Evolutionary conservation across 768 basidiomycete species (phyloP), one percentile per base, ranked within the genome.

Genomic region (Rhodotorula kratochvilovae): DNA sequence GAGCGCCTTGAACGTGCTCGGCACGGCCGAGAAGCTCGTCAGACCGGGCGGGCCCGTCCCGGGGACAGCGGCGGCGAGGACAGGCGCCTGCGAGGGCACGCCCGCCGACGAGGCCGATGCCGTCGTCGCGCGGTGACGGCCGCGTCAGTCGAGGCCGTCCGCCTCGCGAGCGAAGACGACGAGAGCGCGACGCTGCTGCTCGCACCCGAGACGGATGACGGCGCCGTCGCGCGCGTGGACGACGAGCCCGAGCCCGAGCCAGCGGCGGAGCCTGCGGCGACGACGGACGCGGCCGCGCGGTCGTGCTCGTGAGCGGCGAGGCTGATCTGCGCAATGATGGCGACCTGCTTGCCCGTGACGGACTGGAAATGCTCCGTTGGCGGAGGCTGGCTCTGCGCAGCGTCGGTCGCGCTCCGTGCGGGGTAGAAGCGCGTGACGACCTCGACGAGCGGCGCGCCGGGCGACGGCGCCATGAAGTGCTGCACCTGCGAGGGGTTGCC

Each of bases 401-500:
- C 23, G 66, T 29, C 66, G 53, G 45, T 69, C 25, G 51, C 58
- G 51, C 36, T 48, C 1, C 61, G 63, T 17, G 68, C 63, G 1
- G 77, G 76, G 68, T 70, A 78, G 64, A 78, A 77, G 54, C 80
- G 76, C 10, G 82, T 79, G 25, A 80, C 74, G 63, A 82, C 81
- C 53, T 82, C 79, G 72, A 79, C 72, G 56, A 63, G 63, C 11
- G 66, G 54, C 13, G 81, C 80, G 19, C 76, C 73, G 23, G 66
- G 68, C 23, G 73, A 71, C 25, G 58, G 58, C 42, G 77, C 68
- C 25, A 82, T 46, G 59, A 76, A 73, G 72, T 83, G 81, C n/a
- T 77, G 78, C 11, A 82, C 70, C 31, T 76, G 66, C 19, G 78
- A 65, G 15, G 76, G 75, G 12, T 71, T 42, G 25, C 79, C 79